Percentiles rank a stretch among this genome's conserved stretches.
Evolutionary conservation across 2,329 filamentous ascomycete genomes (phyloP).

Genomic region (Apiospora malaysiana): DNA sequence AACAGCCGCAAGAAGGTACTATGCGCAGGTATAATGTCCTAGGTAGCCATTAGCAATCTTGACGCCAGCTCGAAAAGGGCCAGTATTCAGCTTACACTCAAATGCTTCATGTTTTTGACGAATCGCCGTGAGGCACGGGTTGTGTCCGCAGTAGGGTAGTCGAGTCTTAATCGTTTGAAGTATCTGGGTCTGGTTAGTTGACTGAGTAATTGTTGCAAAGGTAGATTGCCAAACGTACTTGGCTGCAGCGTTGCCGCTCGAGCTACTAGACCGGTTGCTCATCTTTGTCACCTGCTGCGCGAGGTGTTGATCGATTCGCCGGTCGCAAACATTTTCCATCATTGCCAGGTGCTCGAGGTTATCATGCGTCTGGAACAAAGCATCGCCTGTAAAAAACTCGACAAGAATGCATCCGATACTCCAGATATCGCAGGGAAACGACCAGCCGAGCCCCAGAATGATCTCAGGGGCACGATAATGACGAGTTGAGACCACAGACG

Average conservation of each 20-base stretch:
- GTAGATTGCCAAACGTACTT: slow-evolving; percentile 55
- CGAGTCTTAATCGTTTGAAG: slow-evolving; percentile 69
- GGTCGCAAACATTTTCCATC: slow-evolving; percentile 73
- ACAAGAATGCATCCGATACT: slow-evolving; percentile 76
- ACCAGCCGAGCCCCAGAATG: slow-evolving; percentile 74
- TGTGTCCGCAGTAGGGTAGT: slow-evolving; percentile 69
- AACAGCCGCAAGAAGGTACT: slow-evolving; percentile 67
- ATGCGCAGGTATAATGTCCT: slow-evolving; percentile 70
- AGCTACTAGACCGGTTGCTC: slow-evolving; percentile 60
- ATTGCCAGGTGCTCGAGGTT: slow-evolving; percentile 77
- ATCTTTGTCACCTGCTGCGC: slow-evolving; percentile 64
- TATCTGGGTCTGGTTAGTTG: slow-evolving; percentile 51
- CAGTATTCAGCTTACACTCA: slow-evolving; percentile 56
- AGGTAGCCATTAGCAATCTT: neutral
- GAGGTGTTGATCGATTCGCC: slow-evolving; percentile 63
- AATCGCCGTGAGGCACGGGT: slow-evolving; percentile 69
- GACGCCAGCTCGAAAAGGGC: neutral
- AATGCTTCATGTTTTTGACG: slow-evolving; percentile 74
- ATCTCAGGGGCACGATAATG: slow-evolving; percentile 76
- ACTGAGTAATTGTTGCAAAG: slow-evolving; percentile 35
- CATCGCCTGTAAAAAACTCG: slow-evolving; percentile 75
- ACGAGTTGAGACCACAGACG: slow-evolving; percentile 72
- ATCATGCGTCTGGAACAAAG: slow-evolving; percentile 74
- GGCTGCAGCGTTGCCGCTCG: slow-evolving; percentile 64
- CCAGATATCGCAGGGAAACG: slow-evolving; percentile 75